Base-by-base conservation (phyloP, 768 basidiomycete species). In the Lentinula sp. region DNA sequence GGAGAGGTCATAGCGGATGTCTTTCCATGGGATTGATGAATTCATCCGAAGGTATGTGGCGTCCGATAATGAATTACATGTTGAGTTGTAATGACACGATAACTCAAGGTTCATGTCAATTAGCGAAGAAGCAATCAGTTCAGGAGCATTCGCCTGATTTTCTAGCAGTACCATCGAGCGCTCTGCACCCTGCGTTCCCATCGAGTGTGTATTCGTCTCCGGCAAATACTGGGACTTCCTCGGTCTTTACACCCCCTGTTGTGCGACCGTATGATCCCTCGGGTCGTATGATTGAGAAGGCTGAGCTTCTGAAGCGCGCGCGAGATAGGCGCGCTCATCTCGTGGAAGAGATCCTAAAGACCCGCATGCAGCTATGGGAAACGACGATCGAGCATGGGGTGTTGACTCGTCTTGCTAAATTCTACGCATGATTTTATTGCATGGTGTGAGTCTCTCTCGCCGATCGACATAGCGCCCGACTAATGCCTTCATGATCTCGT, bases 321-420 rank as follows among this genome's bases (percentile, higher is more conserved):
- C 76, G 73, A 58, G 81, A 82, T 65, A 77, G 81, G 66, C 80
- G 82, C 61, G 71, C 72, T 59, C 75, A 82, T 65, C 65, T 92
- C 40, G 72, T 73, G 59, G 72, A 71, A 9, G 85, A 87, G 71
- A 72, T 91, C 49, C 79, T 85, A 53, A 75, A 73, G 57, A 81
- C 85, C 23, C 87, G 86, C 67, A 76, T 82, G 32, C 84, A 87
- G 66, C 70, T 91, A 60, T 91, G 90, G 90, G 88, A 89, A 73
- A 76, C 76, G 50, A 77, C 77, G 23, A 74, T 84, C 45, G 84
- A 84, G 68, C 74, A 77, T 53, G 81, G 81, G 13, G 79, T 80
- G 46, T 67, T 83, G 62, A 72, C 72, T 43, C 72, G 76, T 56
- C 62, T 82, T 28, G 65, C 63, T 57, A 76, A 71, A 68, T 71